Percentiles rank a stretch among this genome's conserved stretches.
Evolutionary conservation across 331 rosid species (phyloP).

Genomic region (Pyracantha coccinea): DNA sequence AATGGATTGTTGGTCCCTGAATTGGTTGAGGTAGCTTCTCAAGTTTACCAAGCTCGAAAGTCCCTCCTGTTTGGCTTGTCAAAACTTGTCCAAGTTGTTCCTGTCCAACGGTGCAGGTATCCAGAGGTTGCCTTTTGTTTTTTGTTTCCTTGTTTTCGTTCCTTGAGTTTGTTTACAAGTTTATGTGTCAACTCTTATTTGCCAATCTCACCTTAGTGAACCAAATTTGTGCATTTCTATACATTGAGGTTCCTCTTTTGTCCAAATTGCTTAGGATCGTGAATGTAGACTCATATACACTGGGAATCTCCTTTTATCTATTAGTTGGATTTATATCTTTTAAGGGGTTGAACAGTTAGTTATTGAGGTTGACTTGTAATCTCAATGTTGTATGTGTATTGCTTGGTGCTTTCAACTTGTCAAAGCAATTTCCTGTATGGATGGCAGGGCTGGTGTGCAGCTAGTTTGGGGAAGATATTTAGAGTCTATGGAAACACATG

Average conservation of each 20-base stretch:
- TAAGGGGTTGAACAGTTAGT: neutral
- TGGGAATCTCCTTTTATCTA: neutral
- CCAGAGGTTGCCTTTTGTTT: neutral
- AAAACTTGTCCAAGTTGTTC: conserved; percentile 42
- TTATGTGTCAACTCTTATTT: too few species aligned
- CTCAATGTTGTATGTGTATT: neutral
- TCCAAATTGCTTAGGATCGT: neutral
- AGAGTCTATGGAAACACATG: neutral
- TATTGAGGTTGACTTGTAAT: neutral
- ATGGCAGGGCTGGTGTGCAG: neutral
- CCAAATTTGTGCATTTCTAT: too few species aligned
- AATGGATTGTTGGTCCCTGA: conserved; percentile 80
- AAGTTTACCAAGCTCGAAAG: conserved; percentile 47
- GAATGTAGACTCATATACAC: neutral
- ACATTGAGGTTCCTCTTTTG: too few species aligned
- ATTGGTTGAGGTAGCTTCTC: conserved; percentile 50
- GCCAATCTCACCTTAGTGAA: neutral
- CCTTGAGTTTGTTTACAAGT: neutral
- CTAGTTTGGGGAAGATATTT: neutral
- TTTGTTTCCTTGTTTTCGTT: neutral
- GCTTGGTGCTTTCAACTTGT: neutral
- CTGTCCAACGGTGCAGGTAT: conserved; percentile 62
- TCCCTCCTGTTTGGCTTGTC: conserved; percentile 43
- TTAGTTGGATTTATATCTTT: neutral
- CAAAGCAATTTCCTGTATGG: neutral